Evolutionary conservation across 257 asterid genomes (phyloP), one percentile per base, ranked within the genome.

Genomic region (Leonotis leonurus): DNA sequence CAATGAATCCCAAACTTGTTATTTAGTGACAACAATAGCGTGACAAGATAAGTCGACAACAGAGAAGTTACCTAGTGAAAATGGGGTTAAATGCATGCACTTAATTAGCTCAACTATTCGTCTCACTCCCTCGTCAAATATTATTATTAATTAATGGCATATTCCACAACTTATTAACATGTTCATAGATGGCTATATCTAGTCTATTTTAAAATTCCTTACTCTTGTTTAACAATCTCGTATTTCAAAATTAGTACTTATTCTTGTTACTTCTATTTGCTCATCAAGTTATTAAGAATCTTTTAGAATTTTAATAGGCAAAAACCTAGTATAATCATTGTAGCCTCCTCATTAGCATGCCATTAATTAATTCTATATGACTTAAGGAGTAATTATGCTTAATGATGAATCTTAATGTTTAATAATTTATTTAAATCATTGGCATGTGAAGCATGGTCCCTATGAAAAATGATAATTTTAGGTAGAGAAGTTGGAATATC

Each of bases 401-500:
- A 60, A 60, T 67, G 43, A 65, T 43, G 8, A 26, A 14, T 55
- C n/a, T 20, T 20, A 20, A 44, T 65, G n/a, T 18, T 17, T 20
- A 46, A 32, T 2, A 37, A n/a, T n/a, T 14, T 18, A 37, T 17
- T 65, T 39, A 55, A 73, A 49, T 44, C 2, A 1, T 22, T 18
- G 67, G 72, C 69, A 69, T 64, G 72, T 58, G 75, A 69, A 48
- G 18, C 52, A 73, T 73, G 72, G 79, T 43, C 75, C 79, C 71
- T 37, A 56, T 49, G n/a, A n/a, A 18, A 56, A 50, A 56, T 69
- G 45, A 64, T 56, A 49, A n/a, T 16, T 66, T 62, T 68, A 56
- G 74, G 67, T 73, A n/a, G 54, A 36, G 73, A 51, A 69, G 54
- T 49, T 73, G 63, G 45, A 61, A 27, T 44, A 67, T 62, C 70